Evolutionary conservation across 1,139 yeast genomes (phyloP).

Genomic region (Kodamaea plutei): DNA sequence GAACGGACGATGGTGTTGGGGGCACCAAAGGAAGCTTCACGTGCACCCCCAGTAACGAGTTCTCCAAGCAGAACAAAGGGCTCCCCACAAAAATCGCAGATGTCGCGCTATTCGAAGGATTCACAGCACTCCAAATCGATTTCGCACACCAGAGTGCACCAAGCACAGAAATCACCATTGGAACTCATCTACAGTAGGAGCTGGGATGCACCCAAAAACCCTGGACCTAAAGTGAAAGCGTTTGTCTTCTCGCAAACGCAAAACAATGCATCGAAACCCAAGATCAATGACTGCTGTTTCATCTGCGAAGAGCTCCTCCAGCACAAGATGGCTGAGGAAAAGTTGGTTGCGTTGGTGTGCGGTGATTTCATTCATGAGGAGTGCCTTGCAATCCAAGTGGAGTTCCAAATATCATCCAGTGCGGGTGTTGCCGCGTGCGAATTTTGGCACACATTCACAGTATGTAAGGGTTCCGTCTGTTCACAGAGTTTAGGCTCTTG

Average conservation of each 20-base stretch:
- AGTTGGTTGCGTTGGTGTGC: conserved; percentile 30
- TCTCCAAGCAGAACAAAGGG: too few species aligned
- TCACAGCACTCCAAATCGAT: too few species aligned
- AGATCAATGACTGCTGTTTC: conserved; percentile 22
- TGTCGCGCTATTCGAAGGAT: too few species aligned
- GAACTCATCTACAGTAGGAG: too few species aligned
- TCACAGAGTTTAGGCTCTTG: background rate
- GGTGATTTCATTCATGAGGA: conserved; percentile 40
- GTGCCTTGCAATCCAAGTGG: conserved; percentile 26
- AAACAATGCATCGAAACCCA: conserved; percentile 4
- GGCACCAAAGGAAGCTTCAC: too few species aligned
- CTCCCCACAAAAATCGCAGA: too few species aligned
- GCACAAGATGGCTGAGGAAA: conserved; percentile 31
- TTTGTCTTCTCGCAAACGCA: conserved; percentile 20
- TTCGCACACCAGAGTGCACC: too few species aligned
- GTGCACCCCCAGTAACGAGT: too few species aligned
- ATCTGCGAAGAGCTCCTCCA: conserved; percentile 35
- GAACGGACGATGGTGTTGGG: too few species aligned
- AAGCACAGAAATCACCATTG: too few species aligned
- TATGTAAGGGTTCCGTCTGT: background rate
- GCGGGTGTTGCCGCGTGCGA: background rate
- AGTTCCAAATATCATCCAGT: conserved; percentile 3
- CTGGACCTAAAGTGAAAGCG: conserved; percentile 29
- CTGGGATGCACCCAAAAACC: too few species aligned
- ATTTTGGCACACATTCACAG: background rate